A percentile compares a stretch with the other conserved stretches of the same genome.
These are phyloP conservation scores for Ophiocordyceps camponoti-saundersi DNA, from an alignment of 2,329 filamentous ascomycete species.

Conservation along the genomic window DNA sequence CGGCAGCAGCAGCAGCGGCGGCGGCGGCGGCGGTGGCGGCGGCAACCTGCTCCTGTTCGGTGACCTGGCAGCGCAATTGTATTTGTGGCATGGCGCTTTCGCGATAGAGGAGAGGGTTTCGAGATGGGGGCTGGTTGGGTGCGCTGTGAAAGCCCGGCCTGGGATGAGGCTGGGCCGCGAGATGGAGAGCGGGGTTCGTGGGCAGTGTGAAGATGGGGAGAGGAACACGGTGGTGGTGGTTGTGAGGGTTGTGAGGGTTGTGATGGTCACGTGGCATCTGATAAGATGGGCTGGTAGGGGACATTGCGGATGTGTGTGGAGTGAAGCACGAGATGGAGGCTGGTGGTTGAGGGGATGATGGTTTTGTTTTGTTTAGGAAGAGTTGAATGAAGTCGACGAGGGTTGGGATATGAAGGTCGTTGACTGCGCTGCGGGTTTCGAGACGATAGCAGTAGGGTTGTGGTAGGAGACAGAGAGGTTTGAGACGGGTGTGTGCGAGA, in stretches of 20 bases:
- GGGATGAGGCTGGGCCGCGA: background rate
- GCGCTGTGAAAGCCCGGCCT: background rate
- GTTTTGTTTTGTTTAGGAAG: too few species aligned
- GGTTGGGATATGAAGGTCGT: too few species aligned
- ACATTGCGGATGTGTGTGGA: background rate
- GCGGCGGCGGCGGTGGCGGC: background rate
- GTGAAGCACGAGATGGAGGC: background rate
- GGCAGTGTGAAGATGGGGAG: background rate
- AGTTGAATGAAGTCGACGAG: too few species aligned
- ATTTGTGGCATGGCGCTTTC: background rate
- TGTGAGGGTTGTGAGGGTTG: too few species aligned
- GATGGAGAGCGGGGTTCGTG: background rate
- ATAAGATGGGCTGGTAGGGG: background rate
- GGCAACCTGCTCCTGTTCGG: background rate
- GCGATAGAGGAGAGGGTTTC: too few species aligned
- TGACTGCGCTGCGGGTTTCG: too few species aligned
- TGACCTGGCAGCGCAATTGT: background rate
- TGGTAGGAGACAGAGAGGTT: too few species aligned
- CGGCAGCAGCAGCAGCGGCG: background rate
- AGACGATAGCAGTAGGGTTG: too few species aligned
- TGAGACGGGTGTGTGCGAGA: too few species aligned
- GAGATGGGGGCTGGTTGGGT: background rate
- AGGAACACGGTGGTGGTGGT: background rate
- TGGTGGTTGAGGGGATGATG: background rate
- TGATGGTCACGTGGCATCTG: background rate